Evolutionary conservation across 1,139 yeast genomes (phyloP), one percentile per base, ranked within the genome.

Genomic region (Yarrowia galli): DNA sequence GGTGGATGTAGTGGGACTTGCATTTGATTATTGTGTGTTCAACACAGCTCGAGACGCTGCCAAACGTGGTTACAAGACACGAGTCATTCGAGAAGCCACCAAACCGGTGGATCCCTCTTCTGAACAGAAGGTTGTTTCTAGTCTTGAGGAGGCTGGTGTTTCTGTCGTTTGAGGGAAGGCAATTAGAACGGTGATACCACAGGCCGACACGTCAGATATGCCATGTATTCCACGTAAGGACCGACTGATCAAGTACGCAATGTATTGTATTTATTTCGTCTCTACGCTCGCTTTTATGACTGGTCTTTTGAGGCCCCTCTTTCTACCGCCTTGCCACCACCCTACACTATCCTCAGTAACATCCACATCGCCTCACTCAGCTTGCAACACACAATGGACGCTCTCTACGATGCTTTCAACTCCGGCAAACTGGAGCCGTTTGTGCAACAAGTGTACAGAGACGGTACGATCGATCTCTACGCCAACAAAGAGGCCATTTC

Each of bases 21-120:
- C 98, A 0, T 86, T 87, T 71, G 98, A 93, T 75, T 92, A 80
- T 76, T 93, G 98, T 77, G 98, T 93, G 10, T 79, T 85, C 72
- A 82, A 87, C 74, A 89, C 96, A 0, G 92, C 97, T 0, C 75
- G 86, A 40, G 96, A 92, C 71, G 83, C 92, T 43, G 85, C 83
- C 0, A 77, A 76, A 15, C 73, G 81, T 28, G 97, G 96, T 0
- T 92, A 84, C 75, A 78, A 83, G 7, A 87, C 97, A 0, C 81
- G 75, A 68, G 91, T 93, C 2, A 72, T 91, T 13, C 80, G 81
- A 69, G 85, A 85, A 38, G 85, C 85, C 58, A 82, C 86, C 2
- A 80, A 75, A 70, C 79, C 87, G 1, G 87, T 87, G n/a, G 79
- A 79, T 66, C 45, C 56, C 15, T 9, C 9, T 0, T 42, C 64